These are phyloP conservation scores for Lactarius vividus DNA, from an alignment of 768 basidiomycete species.

Conservation along the genomic window DNA sequence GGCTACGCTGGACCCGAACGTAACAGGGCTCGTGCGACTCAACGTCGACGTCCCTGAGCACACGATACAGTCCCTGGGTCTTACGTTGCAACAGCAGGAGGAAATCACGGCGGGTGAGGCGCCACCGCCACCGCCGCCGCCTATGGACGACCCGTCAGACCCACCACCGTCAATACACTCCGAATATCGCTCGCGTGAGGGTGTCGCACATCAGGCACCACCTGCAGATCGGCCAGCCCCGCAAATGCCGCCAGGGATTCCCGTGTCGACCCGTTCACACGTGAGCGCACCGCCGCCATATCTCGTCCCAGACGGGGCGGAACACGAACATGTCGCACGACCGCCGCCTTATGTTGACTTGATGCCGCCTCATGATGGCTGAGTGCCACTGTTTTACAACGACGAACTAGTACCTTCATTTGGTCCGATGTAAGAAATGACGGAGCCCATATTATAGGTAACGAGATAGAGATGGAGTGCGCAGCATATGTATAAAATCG, in stretches of 20 bases:
- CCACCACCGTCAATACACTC: constrained; percentile 89
- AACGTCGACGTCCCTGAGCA: constrained; percentile 50
- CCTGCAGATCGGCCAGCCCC: constrained; percentile 26
- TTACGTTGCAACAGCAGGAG: constrained; percentile 52
- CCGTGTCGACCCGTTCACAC: constrained; percentile 23
- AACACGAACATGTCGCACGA: constrained; percentile 34
- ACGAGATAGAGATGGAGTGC: constrained; percentile 21
- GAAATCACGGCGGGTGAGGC: constrained; percentile 37
- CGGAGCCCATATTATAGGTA: constrained; percentile 31
- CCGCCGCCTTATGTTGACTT: constrained; percentile 42
- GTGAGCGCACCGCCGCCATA: constrained; percentile 76
- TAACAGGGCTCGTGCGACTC: constrained; percentile 62
- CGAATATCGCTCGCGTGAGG: constrained; percentile 50
- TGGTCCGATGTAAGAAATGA: constrained; percentile 25
- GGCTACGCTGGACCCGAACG: constrained; percentile 66
- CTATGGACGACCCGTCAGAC: constrained; percentile 84
- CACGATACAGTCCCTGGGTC: constrained; percentile 54
- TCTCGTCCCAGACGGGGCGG: constrained; percentile 47
- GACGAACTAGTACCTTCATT: constrained; percentile 29
- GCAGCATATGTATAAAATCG: constrained; percentile 28
- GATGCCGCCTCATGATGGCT: constrained; percentile 28
- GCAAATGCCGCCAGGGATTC: constrained; percentile 28
- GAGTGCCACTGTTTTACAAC: not conserved
- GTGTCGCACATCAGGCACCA: constrained; percentile 30
- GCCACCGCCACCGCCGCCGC: constrained; percentile 75